phyloP scores from a whole-genome alignment of 805 yeast genomes.

The Jamesozyma hellenica region DNA sequence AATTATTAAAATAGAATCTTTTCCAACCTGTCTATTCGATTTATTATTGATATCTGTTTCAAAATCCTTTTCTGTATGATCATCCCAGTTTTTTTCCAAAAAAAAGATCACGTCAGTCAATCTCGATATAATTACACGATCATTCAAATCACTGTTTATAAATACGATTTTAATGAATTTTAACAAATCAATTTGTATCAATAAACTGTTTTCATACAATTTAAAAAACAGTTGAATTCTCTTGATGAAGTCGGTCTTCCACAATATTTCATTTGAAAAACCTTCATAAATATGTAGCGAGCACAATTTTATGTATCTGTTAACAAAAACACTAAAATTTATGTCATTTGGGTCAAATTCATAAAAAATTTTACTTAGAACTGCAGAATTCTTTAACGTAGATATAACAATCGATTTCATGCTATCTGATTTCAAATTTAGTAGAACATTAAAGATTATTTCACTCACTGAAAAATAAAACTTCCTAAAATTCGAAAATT shows the following conservation, averaged over 20 bases:
- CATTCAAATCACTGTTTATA: conserved; percentile 13
- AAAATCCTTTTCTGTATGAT: neutral
- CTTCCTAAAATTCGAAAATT: neutral
- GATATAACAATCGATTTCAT: neutral
- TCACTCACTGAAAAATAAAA: conserved; percentile 2
- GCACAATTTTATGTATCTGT: conserved; percentile 19
- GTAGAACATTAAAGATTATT: conserved; percentile 1
- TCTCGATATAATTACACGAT: neutral
- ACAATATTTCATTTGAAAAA: conserved; percentile 12
- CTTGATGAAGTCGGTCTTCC: conserved; percentile 11
- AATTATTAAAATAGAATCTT: conserved; percentile 27
- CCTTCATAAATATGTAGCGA: conserved; percentile 16
- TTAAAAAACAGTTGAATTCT: conserved; percentile 19
- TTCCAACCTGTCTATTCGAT: conserved; percentile 23
- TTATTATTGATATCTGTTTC: conserved; percentile 2
- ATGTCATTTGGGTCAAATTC: conserved; percentile 15
- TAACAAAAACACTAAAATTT: conserved; percentile 21
- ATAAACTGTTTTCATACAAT: conserved; percentile 22
- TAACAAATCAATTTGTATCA: conserved; percentile 29
- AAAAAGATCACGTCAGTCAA: conserved; percentile 9
- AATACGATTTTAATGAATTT: conserved; percentile 25
- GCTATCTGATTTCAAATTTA: neutral
- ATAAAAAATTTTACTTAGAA: conserved; percentile 14
- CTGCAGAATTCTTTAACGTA: neutral
- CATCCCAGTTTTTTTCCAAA: conserved; percentile 20